Percentiles rank a stretch among this genome's conserved stretches.
Conservation (phyloP, 129 eudicot species). For the Oenanthe sinensis region DNA sequence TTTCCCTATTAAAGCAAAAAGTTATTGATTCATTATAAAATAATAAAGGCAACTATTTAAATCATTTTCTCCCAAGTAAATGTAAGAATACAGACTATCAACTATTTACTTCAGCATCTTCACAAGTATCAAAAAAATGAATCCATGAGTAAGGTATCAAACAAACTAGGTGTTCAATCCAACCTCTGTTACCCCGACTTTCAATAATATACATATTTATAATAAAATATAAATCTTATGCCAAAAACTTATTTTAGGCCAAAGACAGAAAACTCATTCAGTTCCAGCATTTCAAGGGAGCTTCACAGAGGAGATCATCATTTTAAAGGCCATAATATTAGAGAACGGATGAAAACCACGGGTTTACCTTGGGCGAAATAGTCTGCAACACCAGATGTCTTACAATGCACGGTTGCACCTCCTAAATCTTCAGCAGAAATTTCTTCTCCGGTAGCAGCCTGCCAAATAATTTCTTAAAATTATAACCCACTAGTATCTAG, state of each 20-base stretch:
- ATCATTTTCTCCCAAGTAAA: background rate
- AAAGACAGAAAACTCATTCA: background rate
- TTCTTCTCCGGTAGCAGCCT: conserved; percentile 99
- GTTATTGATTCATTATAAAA: background rate
- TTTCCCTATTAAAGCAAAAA: background rate
- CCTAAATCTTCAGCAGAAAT: conserved; percentile 95
- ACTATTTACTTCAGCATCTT: background rate
- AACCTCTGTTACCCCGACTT: background rate
- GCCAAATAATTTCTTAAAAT: conserved; percentile 25
- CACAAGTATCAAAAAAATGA: background rate
- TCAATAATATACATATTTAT: background rate
- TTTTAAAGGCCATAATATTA: background rate
- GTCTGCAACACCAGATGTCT: conserved; percentile 92
- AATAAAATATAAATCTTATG: background rate
- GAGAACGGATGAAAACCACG: background rate
- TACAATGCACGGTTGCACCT: conserved; percentile 92
- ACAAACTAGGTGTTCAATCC: background rate
- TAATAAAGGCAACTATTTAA: background rate
- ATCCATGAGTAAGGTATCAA: background rate
- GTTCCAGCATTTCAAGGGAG: background rate
- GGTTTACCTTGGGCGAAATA: conserved; percentile 76
- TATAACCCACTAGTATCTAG: background rate
- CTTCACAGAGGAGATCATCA: background rate
- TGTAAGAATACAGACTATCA: background rate
- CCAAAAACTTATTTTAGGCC: background rate